Evolutionary conservation across 2,329 filamentous ascomycete species (phyloP).

Genomic region (Pestalotiopsis sp.): DNA sequence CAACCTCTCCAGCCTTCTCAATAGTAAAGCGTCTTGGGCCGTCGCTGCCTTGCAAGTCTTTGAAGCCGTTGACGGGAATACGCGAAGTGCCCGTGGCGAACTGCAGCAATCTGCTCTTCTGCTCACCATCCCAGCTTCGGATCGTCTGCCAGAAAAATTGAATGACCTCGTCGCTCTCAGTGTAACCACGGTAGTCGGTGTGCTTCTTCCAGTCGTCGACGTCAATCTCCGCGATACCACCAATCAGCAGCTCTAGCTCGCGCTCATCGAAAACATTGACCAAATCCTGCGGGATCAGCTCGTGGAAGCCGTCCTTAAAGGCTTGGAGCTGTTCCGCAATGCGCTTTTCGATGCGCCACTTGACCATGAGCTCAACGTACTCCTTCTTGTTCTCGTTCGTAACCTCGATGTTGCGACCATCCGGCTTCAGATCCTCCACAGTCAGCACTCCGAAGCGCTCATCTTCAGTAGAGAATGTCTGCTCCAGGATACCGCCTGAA

Average conservation of each 20-base stretch:
- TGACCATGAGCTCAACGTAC: constrained; percentile 97
- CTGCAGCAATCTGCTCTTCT: constrained; percentile 93
- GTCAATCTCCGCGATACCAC: constrained; percentile 99
- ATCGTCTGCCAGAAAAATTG: constrained; percentile 99
- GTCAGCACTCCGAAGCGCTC: constrained; percentile 94
- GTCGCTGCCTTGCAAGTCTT: constrained; percentile 96
- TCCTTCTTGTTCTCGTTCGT: constrained; percentile 99
- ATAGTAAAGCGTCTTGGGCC: constrained; percentile 95
- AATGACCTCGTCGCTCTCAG: constrained; percentile 95
- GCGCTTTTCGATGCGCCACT: constrained; percentile 99
- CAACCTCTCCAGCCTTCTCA: constrained; percentile 91
- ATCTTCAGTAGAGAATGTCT: constrained; percentile 96
- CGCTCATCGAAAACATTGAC: constrained; percentile 99
- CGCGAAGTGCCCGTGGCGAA: constrained; percentile 97
- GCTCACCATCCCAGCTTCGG: constrained; percentile 94
- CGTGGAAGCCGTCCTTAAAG: constrained; percentile 96
- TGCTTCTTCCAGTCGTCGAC: constrained; percentile 99
- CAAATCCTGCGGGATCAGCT: constrained; percentile 92
- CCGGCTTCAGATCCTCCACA: constrained; percentile 90
- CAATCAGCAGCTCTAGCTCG: constrained; percentile 93
- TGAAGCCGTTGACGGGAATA: constrained; percentile 99
- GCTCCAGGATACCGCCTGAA: constrained; percentile 84
- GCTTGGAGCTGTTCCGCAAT: constrained; percentile 98
- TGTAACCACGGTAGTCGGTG: constrained; percentile 98
- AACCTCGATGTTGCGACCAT: constrained; percentile 89